A percentile compares a stretch with the other conserved stretches of the same genome.
Conservation (phyloP, 2,329 filamentous ascomycete species). For the Lecanoromycetidae sp. region DNA sequence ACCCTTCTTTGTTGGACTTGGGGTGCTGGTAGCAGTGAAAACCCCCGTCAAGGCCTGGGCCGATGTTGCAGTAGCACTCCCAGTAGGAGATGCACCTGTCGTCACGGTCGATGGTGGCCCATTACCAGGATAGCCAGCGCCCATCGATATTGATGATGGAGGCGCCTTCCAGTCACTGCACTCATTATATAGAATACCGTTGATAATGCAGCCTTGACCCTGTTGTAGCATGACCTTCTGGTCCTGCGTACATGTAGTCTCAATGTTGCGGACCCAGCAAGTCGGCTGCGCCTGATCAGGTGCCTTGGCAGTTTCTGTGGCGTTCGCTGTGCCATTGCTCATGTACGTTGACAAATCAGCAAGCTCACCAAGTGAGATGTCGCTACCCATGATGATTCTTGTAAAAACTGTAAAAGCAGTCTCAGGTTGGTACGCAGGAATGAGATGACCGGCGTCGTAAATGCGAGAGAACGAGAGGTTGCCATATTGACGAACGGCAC, state of each 20-base stretch:
- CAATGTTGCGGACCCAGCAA: conserved; percentile 48
- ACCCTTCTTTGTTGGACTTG: conserved; percentile 15
- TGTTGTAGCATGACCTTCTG: conserved; percentile 37
- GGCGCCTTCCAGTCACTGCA: conserved; percentile 28
- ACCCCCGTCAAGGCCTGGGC: conserved; percentile 19
- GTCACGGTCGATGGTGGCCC: conserved; percentile 19
- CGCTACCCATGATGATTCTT: conserved; percentile 39
- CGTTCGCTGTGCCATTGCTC: conserved; percentile 46
- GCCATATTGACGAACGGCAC: conserved; percentile 36
- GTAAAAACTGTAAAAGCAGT: conserved; percentile 42
- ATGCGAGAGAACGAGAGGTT: conserved; percentile 39
- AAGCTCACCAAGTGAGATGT: conserved; percentile 37
- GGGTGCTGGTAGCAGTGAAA: conserved; percentile 21
- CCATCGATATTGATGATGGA: conserved; percentile 17
- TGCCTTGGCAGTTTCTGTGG: conserved; percentile 44
- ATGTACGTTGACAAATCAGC: conserved; percentile 42
- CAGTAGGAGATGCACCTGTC: conserved; percentile 2
- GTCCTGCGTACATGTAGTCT: conserved; percentile 41
- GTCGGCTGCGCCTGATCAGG: conserved; percentile 39
- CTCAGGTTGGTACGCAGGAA: conserved; percentile 41
- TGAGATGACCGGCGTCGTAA: conserved; percentile 39
- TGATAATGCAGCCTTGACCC: conserved; percentile 45
- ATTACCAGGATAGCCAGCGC: conserved; percentile 22
- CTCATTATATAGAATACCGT: conserved; percentile 44
- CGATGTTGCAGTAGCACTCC: conserved; percentile 3